Base-by-base conservation (phyloP, 495 filamentous ascomycete species). In the Hypoxylon intermedium region DNA sequence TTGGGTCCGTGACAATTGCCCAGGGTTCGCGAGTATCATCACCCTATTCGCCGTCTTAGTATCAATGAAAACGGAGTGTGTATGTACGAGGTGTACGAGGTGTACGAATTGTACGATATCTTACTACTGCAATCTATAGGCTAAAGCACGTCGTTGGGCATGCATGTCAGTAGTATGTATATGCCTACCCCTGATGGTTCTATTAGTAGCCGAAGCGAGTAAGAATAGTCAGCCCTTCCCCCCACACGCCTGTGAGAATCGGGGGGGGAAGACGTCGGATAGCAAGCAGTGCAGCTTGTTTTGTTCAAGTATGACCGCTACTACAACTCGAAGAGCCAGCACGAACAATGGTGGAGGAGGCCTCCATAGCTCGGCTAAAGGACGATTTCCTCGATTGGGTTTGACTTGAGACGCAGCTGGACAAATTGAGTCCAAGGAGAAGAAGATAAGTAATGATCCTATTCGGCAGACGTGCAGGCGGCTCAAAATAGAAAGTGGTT, bases 401-500 rank as follows among this genome's bases (percentile, higher is more conserved):
- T n/a, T 45, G 45, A 50, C 38, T 47, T 41, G 47, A 9, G 53
- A 57, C 48, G 36, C 21, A 64, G 36, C 23, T 53, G 46, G 37
- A 41, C 42, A 36, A 53, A 48, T 48, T 28, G 45, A 63, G 33
- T 50, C 48, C n/a, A 57, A 24, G 45, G 36, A 20, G 16, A 18
- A 11, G 9, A 19, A n/a, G 9, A 9, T n/a, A 13, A 33, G 13
- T 11, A 34, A 34, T 11, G 12, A 28, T 21, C 24, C 30, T 33
- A 47, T 53, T 36, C 49, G 44, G 40, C 33, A 65, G 51, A 58
- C 37, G 56, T 52, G 56, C 50, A 60, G 50, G 62, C 18, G 45
- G 51, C 62, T 65, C 50, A 51, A 60, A 65, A 60, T 56, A 65
- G 62, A 51, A 65, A 65, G 62, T 60, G 44, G 53, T 59, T 54